These are phyloP conservation scores for Citrus inodora DNA, from an alignment of 345 rosid genomes.

Conservation along the genomic window DNA sequence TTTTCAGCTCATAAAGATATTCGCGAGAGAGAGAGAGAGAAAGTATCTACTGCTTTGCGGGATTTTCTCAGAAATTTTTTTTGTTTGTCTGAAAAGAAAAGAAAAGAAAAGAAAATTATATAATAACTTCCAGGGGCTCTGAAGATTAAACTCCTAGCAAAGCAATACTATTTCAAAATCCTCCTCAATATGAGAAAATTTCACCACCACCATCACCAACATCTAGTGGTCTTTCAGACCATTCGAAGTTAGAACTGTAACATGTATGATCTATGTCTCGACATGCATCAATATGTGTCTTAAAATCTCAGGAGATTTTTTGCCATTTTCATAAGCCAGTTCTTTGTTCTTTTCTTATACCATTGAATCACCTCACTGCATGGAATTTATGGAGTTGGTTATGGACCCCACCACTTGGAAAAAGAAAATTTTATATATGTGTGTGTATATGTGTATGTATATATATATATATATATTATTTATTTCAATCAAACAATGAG, in stretches of 20 bases:
- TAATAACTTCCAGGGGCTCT: not conserved
- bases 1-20: conserved; percentile 47
- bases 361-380: conserved; percentile 8
- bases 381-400: conserved; percentile 24
- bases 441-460: too few species aligned
- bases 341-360: conserved; percentile 4
- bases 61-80: conserved; percentile 27
- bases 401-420: conserved; percentile 7
- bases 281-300: conserved; percentile 8
- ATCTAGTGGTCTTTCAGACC: not conserved
- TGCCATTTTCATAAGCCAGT: conserved; percentile 21
- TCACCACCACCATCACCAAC: not conserved
- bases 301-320: conserved; percentile 24
- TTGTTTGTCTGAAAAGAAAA: conserved; percentile 24
- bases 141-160: not conserved
- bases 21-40: conserved; percentile 11
- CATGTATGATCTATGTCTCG: not conserved
- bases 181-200: not conserved
- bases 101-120: not conserved
- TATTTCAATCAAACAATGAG: too few species aligned
- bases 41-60: conserved; percentile 23
- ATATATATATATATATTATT: too few species aligned
- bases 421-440: too few species aligned
- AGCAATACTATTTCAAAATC: not conserved
- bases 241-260: not conserved